Base-by-base conservation (phyloP, 1,139 yeast genomes). In the Blastobotrys niveus region DNA sequence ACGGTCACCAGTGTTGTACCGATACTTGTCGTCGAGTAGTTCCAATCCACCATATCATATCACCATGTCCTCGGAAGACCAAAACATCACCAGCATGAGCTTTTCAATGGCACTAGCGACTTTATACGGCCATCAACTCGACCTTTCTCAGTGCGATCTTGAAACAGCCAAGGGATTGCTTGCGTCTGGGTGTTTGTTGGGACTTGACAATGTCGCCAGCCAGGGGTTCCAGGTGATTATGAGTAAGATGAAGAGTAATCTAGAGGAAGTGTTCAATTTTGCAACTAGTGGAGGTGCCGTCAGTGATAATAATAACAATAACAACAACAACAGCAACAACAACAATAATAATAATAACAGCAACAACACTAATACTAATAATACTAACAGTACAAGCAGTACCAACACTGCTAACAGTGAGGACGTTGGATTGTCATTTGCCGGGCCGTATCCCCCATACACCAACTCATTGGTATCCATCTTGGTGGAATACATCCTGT, bases 11-110 rank as follows among this genome's bases (percentile, higher is more conserved):
- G 54, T 58, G 37, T 51, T 63, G 27, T 59, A 59, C 49, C 57
- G 53, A 27, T 52, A 52, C 35, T 54, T 63, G 31, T 47, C 57
- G n/a, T 49, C 50, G 31, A 34, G 52, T 31, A 52, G 48, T 22
- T 42, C 41, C 22, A 59, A 58, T 17, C 55, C 79, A 14, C 76
- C 80, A 9, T 71, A 75, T 52, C 76, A 74, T 50, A 77, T 77
- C 34, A 72, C 74, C 33, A 68, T 77, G 56, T 68, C 74, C 26
- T 75, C 75, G 19, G 71, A 72, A 49, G 81, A 77, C 60, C 74
- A 72, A 47, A 73, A 71, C 54, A 68, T 74, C 57, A 77, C 77
- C n/a, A 51, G 57, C 9, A 49, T 56, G 18, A 49, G 64, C 9
- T 43, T 63, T 25, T 56, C 64, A 2, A 55, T 62, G 56, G 63